Evolutionary conservation across 768 basidiomycete genomes (phyloP), one percentile per base, ranked within the genome.

Genomic region (Jaapia argillacea): DNA sequence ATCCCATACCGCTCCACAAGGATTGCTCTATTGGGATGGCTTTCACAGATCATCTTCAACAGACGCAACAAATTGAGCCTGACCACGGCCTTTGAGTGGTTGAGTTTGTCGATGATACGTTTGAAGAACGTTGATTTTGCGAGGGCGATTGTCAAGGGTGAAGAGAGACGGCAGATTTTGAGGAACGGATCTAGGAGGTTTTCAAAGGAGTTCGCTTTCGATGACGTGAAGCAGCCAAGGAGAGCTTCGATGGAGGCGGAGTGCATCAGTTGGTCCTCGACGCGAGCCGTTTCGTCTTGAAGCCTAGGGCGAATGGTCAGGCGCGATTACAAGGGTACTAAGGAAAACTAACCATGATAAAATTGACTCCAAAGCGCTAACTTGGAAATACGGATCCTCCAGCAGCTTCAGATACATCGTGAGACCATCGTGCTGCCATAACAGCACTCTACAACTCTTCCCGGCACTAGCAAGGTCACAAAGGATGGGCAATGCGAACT

Each of bases 401-500:
- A 92, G 62, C 18, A 92, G 70, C 50, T 73, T 75, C 46, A 89
- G 59, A 54, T 93, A 94, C 71, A 92, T 68, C 23, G 60, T 58
- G 25, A 99, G 64, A n/a, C 92, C 93, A 51, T 92, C 82, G 53
- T 96, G 82, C 55, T 94, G 87, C 94, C 94, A 94, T 44, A 97
- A 65, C 36, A 93, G 54, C 35, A 80, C 83, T 33, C 96, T 74
- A 55, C 90, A 92, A 45, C 81, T 87, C 69, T 97, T 97, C 39
- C 92, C 88, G 3, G 94, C 91, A 59, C 85, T 88, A 0, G 93
- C 90, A 36, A 98, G 75, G 58, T 99, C 96, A 62, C 94, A 98
- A 3, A 99, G 70, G 49, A 99, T 93, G 0, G 96, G 94, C 27
- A 99, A 69, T 0, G 94, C 96, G 55, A 99, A 97, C 54, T 99